Conservation (phyloP, 176 grass and related monocot genomes). For the Chloris gayana region DNA sequence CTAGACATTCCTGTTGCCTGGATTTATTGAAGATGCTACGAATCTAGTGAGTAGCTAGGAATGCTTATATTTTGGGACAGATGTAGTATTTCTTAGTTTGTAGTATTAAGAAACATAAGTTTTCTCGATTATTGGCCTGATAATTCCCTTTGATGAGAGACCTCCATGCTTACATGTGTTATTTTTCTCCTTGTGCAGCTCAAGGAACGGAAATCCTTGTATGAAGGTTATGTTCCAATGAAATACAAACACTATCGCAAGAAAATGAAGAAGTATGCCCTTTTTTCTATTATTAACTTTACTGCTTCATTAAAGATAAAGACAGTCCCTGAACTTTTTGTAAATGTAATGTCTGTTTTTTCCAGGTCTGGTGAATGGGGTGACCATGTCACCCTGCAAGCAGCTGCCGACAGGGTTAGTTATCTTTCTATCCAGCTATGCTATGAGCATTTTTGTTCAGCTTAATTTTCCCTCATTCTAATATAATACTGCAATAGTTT, state of each 20-base stretch:
- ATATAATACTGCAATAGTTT: not conserved
- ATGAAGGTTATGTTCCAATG: slow-evolving; percentile 98
- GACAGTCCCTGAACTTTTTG: slow-evolving; percentile 17
- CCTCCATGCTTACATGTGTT: slow-evolving; percentile 23
- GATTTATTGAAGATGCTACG: no score
- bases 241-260: slow-evolving; percentile 94
- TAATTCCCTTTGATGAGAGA: not conserved
- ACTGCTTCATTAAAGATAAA: slow-evolving; percentile 5
- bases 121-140: slow-evolving; percentile 9
- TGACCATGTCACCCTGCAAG: slow-evolving; percentile 95
- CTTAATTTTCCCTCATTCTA: slow-evolving; percentile 1
- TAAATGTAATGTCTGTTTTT: not conserved
- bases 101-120: slow-evolving; percentile 15
- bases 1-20: no score
- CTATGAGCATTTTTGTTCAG: slow-evolving; percentile 12
- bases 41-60: no score
- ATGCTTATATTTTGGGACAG: no score
- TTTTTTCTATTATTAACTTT: slow-evolving; percentile 25
- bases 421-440: slow-evolving; percentile 3
- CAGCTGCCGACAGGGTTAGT: slow-evolving; percentile 89
- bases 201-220: slow-evolving; percentile 70
- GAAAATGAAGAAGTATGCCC: slow-evolving; percentile 96
- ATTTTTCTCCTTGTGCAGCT: slow-evolving; percentile 69
- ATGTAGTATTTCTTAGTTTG: not conserved
- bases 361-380: slow-evolving; percentile 94